Evolutionary conservation across 257 asterid species (phyloP).

Genomic region (Ehretia macrophylla): DNA sequence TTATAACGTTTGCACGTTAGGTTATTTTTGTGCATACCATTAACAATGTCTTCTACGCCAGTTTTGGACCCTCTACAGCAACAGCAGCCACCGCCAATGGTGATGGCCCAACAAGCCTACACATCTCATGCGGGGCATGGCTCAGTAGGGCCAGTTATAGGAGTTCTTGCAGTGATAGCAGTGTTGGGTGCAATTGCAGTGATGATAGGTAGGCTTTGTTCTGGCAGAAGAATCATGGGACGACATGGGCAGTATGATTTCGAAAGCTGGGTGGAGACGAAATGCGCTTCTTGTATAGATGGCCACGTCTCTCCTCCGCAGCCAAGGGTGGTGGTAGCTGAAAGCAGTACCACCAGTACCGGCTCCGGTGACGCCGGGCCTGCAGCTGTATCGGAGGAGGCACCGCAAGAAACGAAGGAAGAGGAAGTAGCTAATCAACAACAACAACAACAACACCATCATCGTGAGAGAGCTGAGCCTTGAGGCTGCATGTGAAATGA

Average conservation of each 20-base stretch:
- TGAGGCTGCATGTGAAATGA: too few relatives aligned
- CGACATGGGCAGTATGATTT: slow-evolving; percentile 56
- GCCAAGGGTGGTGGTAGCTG: slow-evolving; percentile 36
- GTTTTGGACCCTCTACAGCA: slow-evolving; percentile 20
- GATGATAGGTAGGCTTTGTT: slow-evolving; percentile 78
- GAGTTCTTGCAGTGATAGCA: slow-evolving; percentile 61
- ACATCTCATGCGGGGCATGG: slow-evolving; percentile 54
- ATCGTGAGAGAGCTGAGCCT: slow-evolving; percentile 29
- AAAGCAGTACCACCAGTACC: slow-evolving; percentile 27
- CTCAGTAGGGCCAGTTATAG: slow-evolving; percentile 79
- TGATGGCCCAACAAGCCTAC: slow-evolving; percentile 50
- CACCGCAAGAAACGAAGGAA: slow-evolving; percentile 27
- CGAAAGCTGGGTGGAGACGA: slow-evolving; percentile 82
- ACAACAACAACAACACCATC: slow-evolving; percentile 12
- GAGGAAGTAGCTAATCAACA: slow-evolving; percentile 29
- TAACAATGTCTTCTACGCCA: slow-evolving; percentile 34
- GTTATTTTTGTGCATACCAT: not conserved
- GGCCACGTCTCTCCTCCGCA: slow-evolving; percentile 56
- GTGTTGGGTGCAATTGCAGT: slow-evolving; percentile 70
- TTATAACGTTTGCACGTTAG: too few relatives aligned
- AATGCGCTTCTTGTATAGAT: slow-evolving; percentile 81
- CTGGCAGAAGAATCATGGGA: slow-evolving; percentile 73
- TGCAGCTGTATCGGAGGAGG: slow-evolving; percentile 15
- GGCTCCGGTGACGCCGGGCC: slow-evolving; percentile 18
- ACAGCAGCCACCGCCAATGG: slow-evolving; percentile 55